Evolutionary conservation across 1,284 basidiomycete species (phyloP).

Genomic region (Ceratobasidium sp.): DNA sequence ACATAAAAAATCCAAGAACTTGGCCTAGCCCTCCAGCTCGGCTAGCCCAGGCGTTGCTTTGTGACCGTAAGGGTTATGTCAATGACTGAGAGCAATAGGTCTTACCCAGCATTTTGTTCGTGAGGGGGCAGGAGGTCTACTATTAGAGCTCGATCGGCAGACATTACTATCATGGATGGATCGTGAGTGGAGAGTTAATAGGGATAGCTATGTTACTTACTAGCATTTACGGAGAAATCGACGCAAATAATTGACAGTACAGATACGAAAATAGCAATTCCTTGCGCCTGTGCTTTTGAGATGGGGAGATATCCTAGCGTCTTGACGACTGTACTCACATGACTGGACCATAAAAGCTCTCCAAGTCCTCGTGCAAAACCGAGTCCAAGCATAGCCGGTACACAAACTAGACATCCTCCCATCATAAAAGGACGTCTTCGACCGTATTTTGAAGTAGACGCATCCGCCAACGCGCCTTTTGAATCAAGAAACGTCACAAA

Average conservation of each 20-base stretch:
- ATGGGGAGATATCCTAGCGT: neutral
- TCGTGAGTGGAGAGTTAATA: neutral
- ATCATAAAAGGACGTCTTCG: slow-evolving; percentile 90
- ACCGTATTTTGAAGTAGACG: slow-evolving; percentile 86
- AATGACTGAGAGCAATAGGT: neutral
- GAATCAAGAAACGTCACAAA: slow-evolving; percentile 1
- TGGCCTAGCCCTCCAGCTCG: slow-evolving; percentile 87
- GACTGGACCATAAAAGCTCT: slow-evolving; percentile 62
- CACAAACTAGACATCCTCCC: slow-evolving; percentile 74
- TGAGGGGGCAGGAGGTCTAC: slow-evolving; percentile 67
- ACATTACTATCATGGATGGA: slow-evolving; percentile 62
- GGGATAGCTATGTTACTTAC: slow-evolving; percentile 58
- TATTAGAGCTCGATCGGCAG: slow-evolving; percentile 61
- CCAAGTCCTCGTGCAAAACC: slow-evolving; percentile 88
- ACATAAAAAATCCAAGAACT: slow-evolving; percentile 85
- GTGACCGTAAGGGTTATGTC: neutral
- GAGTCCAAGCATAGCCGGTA: slow-evolving; percentile 82
- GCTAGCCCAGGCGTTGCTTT: slow-evolving; percentile 91
- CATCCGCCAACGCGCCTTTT: slow-evolving; percentile 84
- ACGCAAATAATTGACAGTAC: slow-evolving; percentile 89
- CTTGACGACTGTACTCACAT: slow-evolving; percentile 13
- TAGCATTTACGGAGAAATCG: slow-evolving; percentile 94
- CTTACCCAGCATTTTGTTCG: slow-evolving; percentile 60
- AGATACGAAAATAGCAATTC: slow-evolving; percentile 81
- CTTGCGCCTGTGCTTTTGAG: slow-evolving; percentile 65